These are phyloP conservation scores for Neurospora tetraspora DNA, from an alignment of 495 filamentous ascomycete species.

Conservation along the genomic window DNA sequence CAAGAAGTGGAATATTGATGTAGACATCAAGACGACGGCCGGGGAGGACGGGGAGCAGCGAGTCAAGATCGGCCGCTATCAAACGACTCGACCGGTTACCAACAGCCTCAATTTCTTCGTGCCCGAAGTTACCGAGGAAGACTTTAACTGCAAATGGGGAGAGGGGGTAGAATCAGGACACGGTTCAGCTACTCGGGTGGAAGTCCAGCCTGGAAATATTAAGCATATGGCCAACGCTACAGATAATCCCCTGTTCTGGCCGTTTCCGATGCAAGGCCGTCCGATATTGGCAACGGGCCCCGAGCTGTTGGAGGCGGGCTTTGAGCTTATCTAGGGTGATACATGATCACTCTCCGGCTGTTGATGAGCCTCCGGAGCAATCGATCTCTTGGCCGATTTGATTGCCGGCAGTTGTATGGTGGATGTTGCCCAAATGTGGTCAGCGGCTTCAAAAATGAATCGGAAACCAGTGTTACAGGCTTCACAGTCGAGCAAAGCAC, in stretches of 20 bases:
- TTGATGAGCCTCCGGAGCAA: background rate
- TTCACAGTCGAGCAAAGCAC: background rate
- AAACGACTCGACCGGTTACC: conserved; percentile 26
- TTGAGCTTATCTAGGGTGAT: conserved; percentile 21
- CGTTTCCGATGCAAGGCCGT: conserved; percentile 45
- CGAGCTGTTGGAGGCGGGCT: conserved; percentile 37
- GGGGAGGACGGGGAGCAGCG: background rate
- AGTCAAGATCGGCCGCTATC: conserved; percentile 8
- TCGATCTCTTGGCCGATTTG: background rate
- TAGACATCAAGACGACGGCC: conserved; percentile 24
- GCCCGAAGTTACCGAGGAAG: conserved; percentile 33
- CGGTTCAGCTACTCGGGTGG: background rate
- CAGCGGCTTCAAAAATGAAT: background rate
- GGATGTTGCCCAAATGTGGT: background rate
- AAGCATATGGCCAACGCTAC: conserved; percentile 12
- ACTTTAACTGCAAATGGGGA: conserved; percentile 30
- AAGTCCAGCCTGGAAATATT: background rate
- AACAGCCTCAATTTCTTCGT: conserved; percentile 42
- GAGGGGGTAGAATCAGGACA: background rate
- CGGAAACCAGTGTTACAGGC: background rate
- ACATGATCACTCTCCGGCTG: background rate
- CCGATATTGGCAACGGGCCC: conserved; percentile 36
- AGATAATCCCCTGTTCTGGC: conserved; percentile 44
- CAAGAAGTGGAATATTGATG: conserved; percentile 47
- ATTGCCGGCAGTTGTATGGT: background rate